Percentiles rank a stretch among this genome's conserved stretches.
phyloP scores from a whole-genome alignment of 805 yeast genomes.

The Komagataella pseudopastoris region DNA sequence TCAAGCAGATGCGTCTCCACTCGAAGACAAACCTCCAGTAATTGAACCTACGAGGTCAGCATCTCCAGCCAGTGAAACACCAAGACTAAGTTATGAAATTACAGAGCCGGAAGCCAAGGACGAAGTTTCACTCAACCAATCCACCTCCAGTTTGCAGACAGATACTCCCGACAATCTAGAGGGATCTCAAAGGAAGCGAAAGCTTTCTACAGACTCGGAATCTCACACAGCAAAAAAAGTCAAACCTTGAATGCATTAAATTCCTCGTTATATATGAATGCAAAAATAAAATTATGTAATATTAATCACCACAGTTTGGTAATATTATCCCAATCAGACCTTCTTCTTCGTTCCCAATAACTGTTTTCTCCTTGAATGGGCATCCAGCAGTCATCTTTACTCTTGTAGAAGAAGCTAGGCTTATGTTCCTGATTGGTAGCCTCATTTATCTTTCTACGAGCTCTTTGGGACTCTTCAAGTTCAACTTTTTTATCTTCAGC shows the following conservation, averaged over 20 bases:
- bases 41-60: background rate
- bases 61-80: background rate
- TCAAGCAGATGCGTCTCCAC: background rate
- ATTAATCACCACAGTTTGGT: slow-evolving; percentile 39
- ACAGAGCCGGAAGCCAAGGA: background rate
- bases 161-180: background rate
- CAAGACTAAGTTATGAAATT: background rate
- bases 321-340: slow-evolving; percentile 45
- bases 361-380: slow-evolving; percentile 41
- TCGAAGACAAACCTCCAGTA: background rate
- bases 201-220: background rate
- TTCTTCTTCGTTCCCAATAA: slow-evolving; percentile 72
- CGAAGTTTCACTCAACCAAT: background rate
- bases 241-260: background rate
- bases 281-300: background rate
- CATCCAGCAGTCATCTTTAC: slow-evolving; percentile 34
- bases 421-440: slow-evolving; percentile 27
- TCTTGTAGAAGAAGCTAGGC: slow-evolving; percentile 52
- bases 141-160: background rate
- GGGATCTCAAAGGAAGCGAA: background rate
- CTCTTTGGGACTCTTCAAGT: slow-evolving; percentile 73
- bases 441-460: slow-evolving; percentile 47
- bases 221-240: background rate
- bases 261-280: background rate
- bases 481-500: slow-evolving; percentile 62